Conservation (phyloP, 495 filamentous ascomycete species). For the Penicillium silybi region DNA sequence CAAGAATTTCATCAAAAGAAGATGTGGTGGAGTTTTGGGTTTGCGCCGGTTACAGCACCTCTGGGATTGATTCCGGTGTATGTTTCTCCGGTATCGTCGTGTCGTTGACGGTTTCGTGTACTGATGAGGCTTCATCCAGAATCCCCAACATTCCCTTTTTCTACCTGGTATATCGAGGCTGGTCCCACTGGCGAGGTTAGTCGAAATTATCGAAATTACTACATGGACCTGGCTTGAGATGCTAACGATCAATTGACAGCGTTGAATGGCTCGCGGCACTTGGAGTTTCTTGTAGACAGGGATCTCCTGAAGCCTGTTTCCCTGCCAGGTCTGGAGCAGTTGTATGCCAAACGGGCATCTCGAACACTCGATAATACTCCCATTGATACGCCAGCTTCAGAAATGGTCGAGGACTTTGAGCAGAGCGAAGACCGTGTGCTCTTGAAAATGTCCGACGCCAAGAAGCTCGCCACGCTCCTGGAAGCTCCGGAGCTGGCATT, state of each 20-base stretch:
- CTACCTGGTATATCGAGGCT: slow-evolving; percentile 80
- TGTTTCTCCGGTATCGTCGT: slow-evolving; percentile 23
- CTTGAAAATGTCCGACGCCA: slow-evolving; percentile 52
- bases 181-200: slow-evolving; percentile 64
- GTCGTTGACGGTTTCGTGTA: not conserved
- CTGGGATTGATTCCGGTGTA: slow-evolving; percentile 82
- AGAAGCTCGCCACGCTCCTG: slow-evolving; percentile 64
- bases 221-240: not conserved
- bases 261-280: slow-evolving; percentile 75
- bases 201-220: not conserved
- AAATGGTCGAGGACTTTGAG: slow-evolving; percentile 39
- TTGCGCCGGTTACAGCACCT: slow-evolving; percentile 80
- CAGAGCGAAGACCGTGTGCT: slow-evolving; percentile 56
- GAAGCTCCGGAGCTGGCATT: slow-evolving; percentile 76
- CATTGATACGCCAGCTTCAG: slow-evolving; percentile 22
- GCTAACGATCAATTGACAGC: slow-evolving; percentile 41
- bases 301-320: slow-evolving; percentile 61
- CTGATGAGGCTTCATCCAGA: slow-evolving; percentile 39
- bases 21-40: slow-evolving; percentile 74
- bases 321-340: slow-evolving; percentile 60
- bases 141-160: slow-evolving; percentile 97
- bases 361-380: slow-evolving; percentile 17
- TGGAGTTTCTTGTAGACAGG: slow-evolving; percentile 73
- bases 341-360: slow-evolving; percentile 57
- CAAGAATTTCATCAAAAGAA: slow-evolving; percentile 70